Evolutionary conservation across 2,329 filamentous ascomycete genomes (phyloP).

Genomic region (Nemania sp.): DNA sequence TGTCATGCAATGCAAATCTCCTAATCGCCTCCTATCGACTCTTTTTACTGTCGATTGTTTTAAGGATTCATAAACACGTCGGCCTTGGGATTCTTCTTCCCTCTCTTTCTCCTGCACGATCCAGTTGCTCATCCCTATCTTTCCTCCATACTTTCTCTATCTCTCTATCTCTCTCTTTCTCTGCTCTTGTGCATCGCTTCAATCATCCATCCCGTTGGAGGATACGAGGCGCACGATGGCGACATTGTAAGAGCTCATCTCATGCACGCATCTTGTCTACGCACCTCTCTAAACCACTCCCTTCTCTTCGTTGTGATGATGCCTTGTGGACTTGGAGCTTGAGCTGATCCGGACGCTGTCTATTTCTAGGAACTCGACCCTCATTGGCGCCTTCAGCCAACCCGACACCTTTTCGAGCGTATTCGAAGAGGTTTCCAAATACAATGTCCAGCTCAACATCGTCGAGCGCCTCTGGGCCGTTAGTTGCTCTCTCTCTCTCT

Average conservation of each 20-base stretch:
- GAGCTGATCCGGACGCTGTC: conserved; percentile 21
- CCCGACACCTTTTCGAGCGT: conserved; percentile 60
- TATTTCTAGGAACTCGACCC: conserved; percentile 58
- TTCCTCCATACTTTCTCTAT: no score
- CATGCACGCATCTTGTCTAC: not conserved
- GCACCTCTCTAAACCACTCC: not conserved
- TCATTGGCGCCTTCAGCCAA: conserved; percentile 51
- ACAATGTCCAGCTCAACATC: conserved; percentile 85
- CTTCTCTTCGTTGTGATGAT: not conserved
- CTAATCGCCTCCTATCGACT: conserved; percentile 35
- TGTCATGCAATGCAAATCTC: conserved; percentile 29
- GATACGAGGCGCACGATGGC: conserved; percentile 34
- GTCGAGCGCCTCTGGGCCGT: conserved; percentile 88
- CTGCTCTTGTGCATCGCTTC: conserved; percentile 10
- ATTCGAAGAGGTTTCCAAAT: conserved; percentile 66
- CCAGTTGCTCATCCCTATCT: not conserved
- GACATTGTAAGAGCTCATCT: conserved; percentile 34
- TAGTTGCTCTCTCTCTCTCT: no score
- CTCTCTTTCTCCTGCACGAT: conserved; percentile 3
- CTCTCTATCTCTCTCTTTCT: not conserved
- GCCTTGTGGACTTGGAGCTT: not conserved
- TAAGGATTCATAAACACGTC: conserved; percentile 14
- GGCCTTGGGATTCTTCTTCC: not conserved
- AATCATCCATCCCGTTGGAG: conserved; percentile 8
- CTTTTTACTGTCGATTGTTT: conserved; percentile 16